A percentile compares a stretch with the other conserved stretches of the same genome.
Conservation (phyloP, 129 eudicot species). For the Artemisia tridentata region DNA sequence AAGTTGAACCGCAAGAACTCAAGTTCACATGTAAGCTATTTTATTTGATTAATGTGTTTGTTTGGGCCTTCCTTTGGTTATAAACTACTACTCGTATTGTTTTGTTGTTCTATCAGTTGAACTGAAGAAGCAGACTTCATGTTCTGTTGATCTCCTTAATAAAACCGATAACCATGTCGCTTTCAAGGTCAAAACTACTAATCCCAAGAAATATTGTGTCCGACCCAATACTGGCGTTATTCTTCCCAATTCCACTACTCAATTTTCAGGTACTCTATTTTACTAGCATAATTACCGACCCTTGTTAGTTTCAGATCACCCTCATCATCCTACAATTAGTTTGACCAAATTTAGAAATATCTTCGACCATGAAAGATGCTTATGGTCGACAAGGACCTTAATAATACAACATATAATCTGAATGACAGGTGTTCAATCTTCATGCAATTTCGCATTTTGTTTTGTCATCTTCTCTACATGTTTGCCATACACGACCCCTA, state of each 20-base stretch:
- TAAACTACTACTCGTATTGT: not conserved
- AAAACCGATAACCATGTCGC: slow-evolving; percentile 60
- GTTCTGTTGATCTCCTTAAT: slow-evolving; percentile 51
- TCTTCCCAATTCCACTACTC: slow-evolving; percentile 38
- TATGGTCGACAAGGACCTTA: too few species aligned
- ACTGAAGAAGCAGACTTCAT: slow-evolving; percentile 64
- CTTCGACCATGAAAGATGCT: too few species aligned
- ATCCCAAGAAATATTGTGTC: slow-evolving; percentile 62
- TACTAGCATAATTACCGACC: too few species aligned
- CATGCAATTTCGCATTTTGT: too few species aligned
- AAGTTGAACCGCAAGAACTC: slow-evolving; percentile 61
- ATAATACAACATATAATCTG: too few species aligned
- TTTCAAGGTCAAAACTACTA: slow-evolving; percentile 58
- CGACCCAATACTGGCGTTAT: slow-evolving; percentile 57
- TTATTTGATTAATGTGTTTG: not conserved
- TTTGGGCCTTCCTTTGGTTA: too few species aligned
- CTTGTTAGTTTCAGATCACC: too few species aligned
- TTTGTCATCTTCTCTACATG: too few species aligned
- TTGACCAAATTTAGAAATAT: too few species aligned
- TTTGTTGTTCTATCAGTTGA: slow-evolving; percentile 45
- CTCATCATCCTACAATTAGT: too few species aligned
- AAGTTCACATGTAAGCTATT: slow-evolving; percentile 43
- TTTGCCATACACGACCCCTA: too few species aligned
- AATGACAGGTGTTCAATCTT: too few species aligned
- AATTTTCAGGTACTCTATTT: slow-evolving; percentile 53